Evolutionary conservation across 2,329 filamentous ascomycete genomes (phyloP).

Genomic region (Aspergillus pseudoglaucus): DNA sequence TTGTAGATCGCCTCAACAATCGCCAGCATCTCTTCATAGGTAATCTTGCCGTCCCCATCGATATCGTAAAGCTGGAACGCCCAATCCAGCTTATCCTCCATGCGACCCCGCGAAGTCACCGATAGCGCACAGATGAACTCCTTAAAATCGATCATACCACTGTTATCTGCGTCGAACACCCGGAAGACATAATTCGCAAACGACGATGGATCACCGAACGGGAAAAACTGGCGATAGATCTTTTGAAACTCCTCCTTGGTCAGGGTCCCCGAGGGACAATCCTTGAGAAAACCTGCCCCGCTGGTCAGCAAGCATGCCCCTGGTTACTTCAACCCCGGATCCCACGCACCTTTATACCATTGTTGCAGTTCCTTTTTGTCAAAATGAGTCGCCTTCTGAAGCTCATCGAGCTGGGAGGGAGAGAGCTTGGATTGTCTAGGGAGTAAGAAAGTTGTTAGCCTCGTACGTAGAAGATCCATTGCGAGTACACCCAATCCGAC

Average conservation of each 20-base stretch:
- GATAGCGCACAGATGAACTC: constrained; percentile 98
- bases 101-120: constrained; percentile 93
- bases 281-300: constrained; percentile 81
- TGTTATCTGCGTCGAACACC: constrained; percentile 96
- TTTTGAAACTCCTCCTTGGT: constrained; percentile 99
- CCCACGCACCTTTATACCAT: constrained; percentile 90
- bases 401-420: constrained; percentile 87
- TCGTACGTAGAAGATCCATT: not conserved
- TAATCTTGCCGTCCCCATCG: constrained; percentile 97
- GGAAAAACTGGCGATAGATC: constrained; percentile 99
- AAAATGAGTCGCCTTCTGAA: constrained; percentile 96
- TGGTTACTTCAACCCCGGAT: constrained; percentile 2
- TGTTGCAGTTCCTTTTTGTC: constrained; percentile 99
- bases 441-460: not conserved
- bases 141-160: constrained; percentile 97
- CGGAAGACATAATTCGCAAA: constrained; percentile 99
- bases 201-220: constrained; percentile 91
- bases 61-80: constrained; percentile 99
- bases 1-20: constrained; percentile 99
- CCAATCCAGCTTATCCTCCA: constrained; percentile 99
- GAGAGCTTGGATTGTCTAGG: constrained; percentile 94
- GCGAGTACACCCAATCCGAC: not conserved
- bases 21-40: constrained; percentile 96
- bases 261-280: constrained; percentile 93
- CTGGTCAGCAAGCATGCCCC: not conserved